A percentile compares a stretch with the other conserved stretches of the same genome.
Evolutionary conservation across 805 yeast species (phyloP).

Genomic region (Torulaspora indica): DNA sequence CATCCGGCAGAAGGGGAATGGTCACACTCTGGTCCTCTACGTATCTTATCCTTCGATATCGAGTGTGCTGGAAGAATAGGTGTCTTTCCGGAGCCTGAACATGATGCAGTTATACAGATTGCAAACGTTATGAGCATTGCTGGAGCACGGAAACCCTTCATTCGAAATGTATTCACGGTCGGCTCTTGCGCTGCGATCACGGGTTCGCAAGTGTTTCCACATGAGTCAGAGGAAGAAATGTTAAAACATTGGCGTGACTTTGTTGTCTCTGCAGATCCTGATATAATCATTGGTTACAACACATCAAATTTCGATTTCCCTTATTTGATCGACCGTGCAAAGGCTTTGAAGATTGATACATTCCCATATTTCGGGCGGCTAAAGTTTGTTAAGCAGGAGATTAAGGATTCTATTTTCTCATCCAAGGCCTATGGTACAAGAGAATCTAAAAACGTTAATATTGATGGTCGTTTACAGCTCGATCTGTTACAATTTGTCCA

Average conservation of each 20-base stretch:
- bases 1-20: slow-evolving; percentile 92
- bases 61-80: slow-evolving; percentile 99
- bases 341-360: slow-evolving; percentile 52
- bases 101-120: slow-evolving; percentile 93
- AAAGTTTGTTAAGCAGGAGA: slow-evolving; percentile 61
- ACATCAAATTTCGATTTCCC: slow-evolving; percentile 94
- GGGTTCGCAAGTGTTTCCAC: slow-evolving; percentile 83
- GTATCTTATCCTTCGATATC: slow-evolving; percentile 91
- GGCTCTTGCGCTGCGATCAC: slow-evolving; percentile 88
- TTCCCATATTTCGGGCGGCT: slow-evolving; percentile 90
- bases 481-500: slow-evolving; percentile 90
- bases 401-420: slow-evolving; percentile 75
- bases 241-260: slow-evolving; percentile 82
- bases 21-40: slow-evolving; percentile 87
- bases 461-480: slow-evolving; percentile 93
- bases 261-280: slow-evolving; percentile 82
- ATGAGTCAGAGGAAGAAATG: slow-evolving; percentile 75
- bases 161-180: slow-evolving; percentile 91
- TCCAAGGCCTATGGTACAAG: slow-evolving; percentile 96
- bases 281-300: slow-evolving; percentile 94
- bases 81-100: slow-evolving; percentile 88
- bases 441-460: slow-evolving; percentile 84
- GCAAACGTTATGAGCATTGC: slow-evolving; percentile 87
- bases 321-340: slow-evolving; percentile 81
- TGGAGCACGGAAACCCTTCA: slow-evolving; percentile 77